Percentiles rank a stretch among this genome's conserved stretches.
These are phyloP conservation scores for Willaertia magna DNA, from an alignment of 208 protist species.

Conservation along the genomic window DNA sequence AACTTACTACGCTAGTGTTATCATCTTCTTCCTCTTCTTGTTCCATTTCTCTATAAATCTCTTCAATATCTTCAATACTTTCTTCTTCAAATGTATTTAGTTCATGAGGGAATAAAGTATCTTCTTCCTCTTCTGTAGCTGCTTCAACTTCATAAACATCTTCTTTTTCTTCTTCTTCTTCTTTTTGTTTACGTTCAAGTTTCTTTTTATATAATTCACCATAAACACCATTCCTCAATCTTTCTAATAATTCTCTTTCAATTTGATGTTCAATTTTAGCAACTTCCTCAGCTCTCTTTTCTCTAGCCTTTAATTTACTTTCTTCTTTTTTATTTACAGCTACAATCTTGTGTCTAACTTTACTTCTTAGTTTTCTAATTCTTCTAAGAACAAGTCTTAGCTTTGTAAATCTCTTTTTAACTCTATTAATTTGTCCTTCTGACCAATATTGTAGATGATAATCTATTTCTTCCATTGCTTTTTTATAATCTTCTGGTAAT, in stretches of 20 bases:
- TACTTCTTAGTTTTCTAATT: constrained; percentile 81
- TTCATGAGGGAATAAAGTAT: not conserved
- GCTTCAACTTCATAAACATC: not conserved
- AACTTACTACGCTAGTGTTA: not conserved
- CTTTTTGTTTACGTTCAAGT: not conserved
- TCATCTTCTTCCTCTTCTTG: not conserved
- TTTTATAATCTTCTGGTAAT: constrained; percentile 83
- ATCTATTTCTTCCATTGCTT: constrained; percentile 82
- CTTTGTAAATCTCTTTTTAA: constrained; percentile 91
- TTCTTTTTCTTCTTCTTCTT: not conserved
- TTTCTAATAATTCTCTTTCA: constrained; percentile 90
- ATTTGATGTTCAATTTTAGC: constrained; percentile 89
- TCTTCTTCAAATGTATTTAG: not conserved
- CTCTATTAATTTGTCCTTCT: constrained; percentile 50
- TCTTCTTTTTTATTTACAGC: constrained; percentile 92
- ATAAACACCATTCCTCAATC: constrained; percentile 62
- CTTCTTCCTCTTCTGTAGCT: not conserved
- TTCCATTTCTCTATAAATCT: not conserved
- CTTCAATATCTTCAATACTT: not conserved
- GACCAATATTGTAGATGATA: constrained; percentile 89
- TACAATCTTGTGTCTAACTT: constrained; percentile 81
- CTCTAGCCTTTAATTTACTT: constrained; percentile 73
- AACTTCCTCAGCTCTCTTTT: constrained; percentile 87
- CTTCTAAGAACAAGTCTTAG: constrained; percentile 94
- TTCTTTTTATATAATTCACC: not conserved